Conservation (phyloP, 208 protist species). For the Trypanosoma brucei region DNA sequence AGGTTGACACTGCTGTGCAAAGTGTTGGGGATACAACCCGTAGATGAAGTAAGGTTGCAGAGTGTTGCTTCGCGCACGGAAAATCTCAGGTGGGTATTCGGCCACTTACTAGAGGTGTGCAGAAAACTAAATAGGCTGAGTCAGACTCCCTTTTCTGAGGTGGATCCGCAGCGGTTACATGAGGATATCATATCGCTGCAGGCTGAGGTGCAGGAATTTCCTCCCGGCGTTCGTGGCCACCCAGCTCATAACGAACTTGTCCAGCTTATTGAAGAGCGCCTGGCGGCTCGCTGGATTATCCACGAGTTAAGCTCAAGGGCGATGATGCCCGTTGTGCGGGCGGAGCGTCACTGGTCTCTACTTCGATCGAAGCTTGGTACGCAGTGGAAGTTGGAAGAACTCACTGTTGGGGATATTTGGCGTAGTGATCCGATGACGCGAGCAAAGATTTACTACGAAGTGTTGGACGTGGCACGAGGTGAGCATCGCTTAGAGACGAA, state of each 20-base stretch:
- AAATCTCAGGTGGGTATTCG: conserved; percentile 91
- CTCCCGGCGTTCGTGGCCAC: conserved; percentile 37
- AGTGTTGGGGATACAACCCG: conserved; percentile 47
- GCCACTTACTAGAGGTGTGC: conserved; percentile 72
- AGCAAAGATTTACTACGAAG: conserved; percentile 91
- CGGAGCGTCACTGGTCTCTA: conserved; percentile 66
- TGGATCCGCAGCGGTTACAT: conserved; percentile 87
- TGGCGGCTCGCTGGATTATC: conserved; percentile 72
- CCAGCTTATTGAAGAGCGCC: conserved; percentile 31
- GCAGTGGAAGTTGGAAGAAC: conserved; percentile 74
- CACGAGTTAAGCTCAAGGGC: conserved; percentile 92
- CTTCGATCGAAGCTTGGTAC: conserved; percentile 90
- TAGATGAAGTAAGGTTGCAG: conserved; percentile 53
- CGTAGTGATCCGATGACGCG: conserved; percentile 87
- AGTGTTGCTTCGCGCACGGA: conserved; percentile 75
- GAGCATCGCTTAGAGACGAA: conserved; percentile 86
- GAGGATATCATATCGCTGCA: conserved; percentile 71
- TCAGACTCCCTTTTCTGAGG: conserved; percentile 91
- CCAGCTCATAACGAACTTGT: conserved; percentile 50
- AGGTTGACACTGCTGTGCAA: conserved; percentile 80
- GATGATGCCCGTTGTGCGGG: conserved; percentile 82
- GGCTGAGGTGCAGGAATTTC: conserved; percentile 48
- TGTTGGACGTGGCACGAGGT: conserved; percentile 85
- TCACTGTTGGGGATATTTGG: conserved; percentile 90
- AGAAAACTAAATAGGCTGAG: conserved; percentile 74